Base-by-base conservation (phyloP, 1,284 basidiomycete species). In the Ceratobasidium sp. region DNA sequence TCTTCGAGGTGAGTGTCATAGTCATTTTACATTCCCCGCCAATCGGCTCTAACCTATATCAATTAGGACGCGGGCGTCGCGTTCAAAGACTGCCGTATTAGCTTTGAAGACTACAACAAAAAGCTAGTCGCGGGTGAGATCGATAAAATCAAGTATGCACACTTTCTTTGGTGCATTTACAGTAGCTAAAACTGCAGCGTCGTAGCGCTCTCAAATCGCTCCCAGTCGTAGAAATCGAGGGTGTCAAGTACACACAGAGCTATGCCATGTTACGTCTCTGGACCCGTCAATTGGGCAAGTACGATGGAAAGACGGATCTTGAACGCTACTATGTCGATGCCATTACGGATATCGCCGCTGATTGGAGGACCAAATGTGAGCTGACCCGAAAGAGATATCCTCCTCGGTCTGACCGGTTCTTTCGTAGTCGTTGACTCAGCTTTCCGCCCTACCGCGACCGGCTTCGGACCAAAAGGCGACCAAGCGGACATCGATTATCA, bases 301-400 rank as follows among this genome's bases (percentile, higher is more conserved):
- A 67, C 22, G 64, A 67, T 45, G 64, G 64, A 25, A 55, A 67
- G 25, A 67, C 42, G 1, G 64, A 67, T 17, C 38, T 67, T 38
- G 64, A 67, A 25, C 50, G 50, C 15, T 67, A 67, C 40, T 67
- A 67, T 22, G 64, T 67, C 15, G 64, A 67, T 43, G 64, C 64
- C 7, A 67, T 67, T 1, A 54, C 49, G 12, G 64, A 67, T 40
- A 67, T 67, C 25, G 64, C 64, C n/a, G 40, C 64, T 12, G 64
- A 67, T 42, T 67, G 64, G 64, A 34, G 64, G 29, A 10, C 64
- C 1, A 67, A 67, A 43, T 67, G 64, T 40, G 17, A 40, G 8
- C 20, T 47, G 20, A 47, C 45, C 13, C 45, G 22, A 22, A 12
- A 22, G n/a, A n/a, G n/a, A n/a, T 8, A 13, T 6, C 32, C 27